Conservation (phyloP, 208 protist species). For the Angomonas ambiguus region DNA sequence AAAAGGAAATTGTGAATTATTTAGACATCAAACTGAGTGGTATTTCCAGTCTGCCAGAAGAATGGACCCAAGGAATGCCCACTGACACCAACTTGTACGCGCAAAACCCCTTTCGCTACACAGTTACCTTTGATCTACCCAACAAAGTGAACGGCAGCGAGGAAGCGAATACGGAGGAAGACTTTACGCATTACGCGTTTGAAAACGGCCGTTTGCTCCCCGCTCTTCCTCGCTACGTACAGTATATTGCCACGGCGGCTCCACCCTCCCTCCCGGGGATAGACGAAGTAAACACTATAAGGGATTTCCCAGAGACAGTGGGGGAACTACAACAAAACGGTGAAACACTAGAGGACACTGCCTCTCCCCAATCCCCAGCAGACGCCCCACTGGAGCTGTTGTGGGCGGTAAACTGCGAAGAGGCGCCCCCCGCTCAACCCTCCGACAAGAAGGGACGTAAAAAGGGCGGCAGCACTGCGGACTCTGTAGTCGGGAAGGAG, state of each 20-base stretch:
- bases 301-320: conserved; percentile 42
- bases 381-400: conserved; percentile 13
- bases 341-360: background rate
- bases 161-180: background rate
- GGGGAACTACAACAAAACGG: background rate
- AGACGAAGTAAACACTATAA: conserved; percentile 45
- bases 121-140: conserved; percentile 20
- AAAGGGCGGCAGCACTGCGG: background rate
- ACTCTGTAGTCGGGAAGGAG: background rate
- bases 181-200: conserved; percentile 23
- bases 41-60: conserved; percentile 47
- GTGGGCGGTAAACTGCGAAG: conserved; percentile 27
- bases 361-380: background rate
- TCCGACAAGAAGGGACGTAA: conserved; percentile 21
- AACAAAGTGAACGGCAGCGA: background rate
- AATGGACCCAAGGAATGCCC: conserved; percentile 32
- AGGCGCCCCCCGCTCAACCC: conserved; percentile 8
- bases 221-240: conserved; percentile 37
- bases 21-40: conserved; percentile 69
- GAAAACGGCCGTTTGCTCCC: conserved; percentile 53
- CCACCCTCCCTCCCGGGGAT: conserved; percentile 27
- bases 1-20: conserved; percentile 51
- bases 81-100: conserved; percentile 29
- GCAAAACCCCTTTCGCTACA: conserved; percentile 53
- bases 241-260: conserved; percentile 51